These are phyloP conservation scores for Hericium alpestre DNA, from an alignment of 768 basidiomycete species.

Conservation along the genomic window DNA sequence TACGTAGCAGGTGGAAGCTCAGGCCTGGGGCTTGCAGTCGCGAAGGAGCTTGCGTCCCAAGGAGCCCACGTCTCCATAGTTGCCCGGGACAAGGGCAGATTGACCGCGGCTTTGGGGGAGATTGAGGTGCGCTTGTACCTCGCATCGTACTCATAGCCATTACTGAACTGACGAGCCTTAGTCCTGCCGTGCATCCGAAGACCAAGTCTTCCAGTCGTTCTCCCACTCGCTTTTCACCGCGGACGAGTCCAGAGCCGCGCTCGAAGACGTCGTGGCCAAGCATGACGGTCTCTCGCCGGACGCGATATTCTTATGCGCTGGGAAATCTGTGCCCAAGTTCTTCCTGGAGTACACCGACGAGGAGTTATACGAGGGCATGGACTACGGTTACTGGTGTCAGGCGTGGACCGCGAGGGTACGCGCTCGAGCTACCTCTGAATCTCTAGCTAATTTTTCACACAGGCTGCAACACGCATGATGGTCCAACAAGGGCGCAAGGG, in stretches of 20 bases:
- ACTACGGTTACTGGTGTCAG: slow-evolving; percentile 43
- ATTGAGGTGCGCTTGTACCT: slow-evolving; percentile 44
- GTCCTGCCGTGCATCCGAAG: slow-evolving; percentile 38
- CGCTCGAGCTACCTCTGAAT: neutral
- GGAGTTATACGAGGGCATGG: slow-evolving; percentile 43
- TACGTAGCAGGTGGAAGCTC: slow-evolving; percentile 77
- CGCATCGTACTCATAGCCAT: neutral
- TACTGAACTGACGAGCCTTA: slow-evolving; percentile 15
- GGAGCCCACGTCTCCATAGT: slow-evolving; percentile 82
- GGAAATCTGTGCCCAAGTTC: slow-evolving; percentile 56
- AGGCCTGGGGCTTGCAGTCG: slow-evolving; percentile 69
- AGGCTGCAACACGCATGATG: slow-evolving; percentile 64
- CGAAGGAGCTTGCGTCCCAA: slow-evolving; percentile 46
- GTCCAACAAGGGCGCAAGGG: slow-evolving; percentile 42
- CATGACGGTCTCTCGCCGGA: slow-evolving; percentile 55
- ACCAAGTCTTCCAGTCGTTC: slow-evolving; percentile 53
- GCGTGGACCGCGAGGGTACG: slow-evolving; percentile 42
- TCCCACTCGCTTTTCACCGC: slow-evolving; percentile 54
- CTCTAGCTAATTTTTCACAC: no score
- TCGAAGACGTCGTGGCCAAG: slow-evolving; percentile 44
- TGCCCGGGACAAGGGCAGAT: slow-evolving; percentile 54
- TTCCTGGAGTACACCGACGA: slow-evolving; percentile 58
- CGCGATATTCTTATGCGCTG: slow-evolving; percentile 71
- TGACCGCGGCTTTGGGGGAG: slow-evolving; percentile 46
- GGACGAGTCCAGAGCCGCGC: slow-evolving; percentile 42